Evolutionary conservation across 495 filamentous ascomycete genomes (phyloP), one percentile per base, ranked within the genome.

Genomic region (Penicillium crystallinum): DNA sequence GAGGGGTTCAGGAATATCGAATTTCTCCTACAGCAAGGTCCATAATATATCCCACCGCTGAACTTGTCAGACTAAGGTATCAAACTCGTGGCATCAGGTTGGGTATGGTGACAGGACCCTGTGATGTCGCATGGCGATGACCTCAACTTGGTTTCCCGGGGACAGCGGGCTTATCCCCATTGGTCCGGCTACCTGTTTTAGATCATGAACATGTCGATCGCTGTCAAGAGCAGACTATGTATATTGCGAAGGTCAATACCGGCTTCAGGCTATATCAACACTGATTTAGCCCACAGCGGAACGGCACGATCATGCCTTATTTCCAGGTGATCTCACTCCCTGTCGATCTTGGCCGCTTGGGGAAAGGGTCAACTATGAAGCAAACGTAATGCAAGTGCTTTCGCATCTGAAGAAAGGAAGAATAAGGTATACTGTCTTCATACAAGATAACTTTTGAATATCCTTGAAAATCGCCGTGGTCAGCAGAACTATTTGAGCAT

Each of bases 91-190:
- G 29, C 23, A 6, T 44, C 8, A 33, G 29, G 57, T 46, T 54
- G 55, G 55, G 63, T 55, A 63, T 52, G 47, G 46, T 66, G 63
- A 66, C 57, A 27, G 25, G 55, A 35, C 47, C 63, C 49, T 36
- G 63, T 66, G 63, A 66, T 63, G 35, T 22, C 51, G 15, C 27
- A 41, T 52, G 38, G 49, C 52, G 35, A 62, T 49, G 52, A 54
- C 42, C 30, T 59, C 34, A 31, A 25, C 22, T 31, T 18, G 19
- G 31, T 27, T 45, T 10, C 44, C 33, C 15, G 21, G 23, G 36
- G 31, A 23, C 7, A n/a, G 17, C n/a, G 23, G 29, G 6, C 4
- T 12, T 15, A 22, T 19, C 25, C 41, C 41, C 34, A 59, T 56
- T 56, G 54, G 61, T 46, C 7, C 33, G 35, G 12, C 18, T 19